phyloP scores from a whole-genome alignment of 2,329 filamentous ascomycete species.

The Stachybotrys elegans region DNA sequence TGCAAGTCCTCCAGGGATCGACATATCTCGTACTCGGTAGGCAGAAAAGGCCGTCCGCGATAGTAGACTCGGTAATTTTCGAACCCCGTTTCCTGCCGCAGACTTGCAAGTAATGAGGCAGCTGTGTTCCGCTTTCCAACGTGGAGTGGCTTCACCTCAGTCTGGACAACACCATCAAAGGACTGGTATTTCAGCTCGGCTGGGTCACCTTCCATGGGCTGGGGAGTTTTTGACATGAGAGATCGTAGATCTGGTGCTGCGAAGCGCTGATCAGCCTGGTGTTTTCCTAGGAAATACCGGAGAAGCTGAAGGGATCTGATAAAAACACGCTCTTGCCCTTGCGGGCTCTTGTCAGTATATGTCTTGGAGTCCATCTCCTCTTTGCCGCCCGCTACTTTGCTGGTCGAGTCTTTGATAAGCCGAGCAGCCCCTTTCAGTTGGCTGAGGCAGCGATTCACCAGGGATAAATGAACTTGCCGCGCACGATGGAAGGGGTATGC shows the following conservation, averaged over 20 bases:
- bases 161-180: constrained; percentile 57
- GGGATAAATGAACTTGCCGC: constrained; percentile 57
- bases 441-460: constrained; percentile 69
- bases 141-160: constrained; percentile 54
- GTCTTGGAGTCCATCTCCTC: too few species aligned
- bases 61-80: constrained; percentile 71
- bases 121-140: constrained; percentile 70
- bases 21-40: constrained; percentile 53
- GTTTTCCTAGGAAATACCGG: constrained; percentile 59
- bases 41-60: constrained; percentile 59
- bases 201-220: constrained; percentile 54
- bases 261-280: constrained; percentile 57
- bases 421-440: constrained; percentile 61
- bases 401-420: constrained; percentile 44
- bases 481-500: constrained; percentile 45
- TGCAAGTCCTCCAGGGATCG: constrained; percentile 64
- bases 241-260: constrained; percentile 52
- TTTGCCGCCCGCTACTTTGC: too few species aligned
- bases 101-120: constrained; percentile 60
- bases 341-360: constrained; percentile 42
- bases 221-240: constrained; percentile 45
- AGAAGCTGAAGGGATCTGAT: constrained; percentile 65
- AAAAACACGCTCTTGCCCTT: constrained; percentile 54
- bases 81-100: constrained; percentile 68
- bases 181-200: constrained; percentile 69